Base-by-base conservation (phyloP, 2,329 filamentous ascomycete genomes). In the Fusarium phyllophilum region DNA sequence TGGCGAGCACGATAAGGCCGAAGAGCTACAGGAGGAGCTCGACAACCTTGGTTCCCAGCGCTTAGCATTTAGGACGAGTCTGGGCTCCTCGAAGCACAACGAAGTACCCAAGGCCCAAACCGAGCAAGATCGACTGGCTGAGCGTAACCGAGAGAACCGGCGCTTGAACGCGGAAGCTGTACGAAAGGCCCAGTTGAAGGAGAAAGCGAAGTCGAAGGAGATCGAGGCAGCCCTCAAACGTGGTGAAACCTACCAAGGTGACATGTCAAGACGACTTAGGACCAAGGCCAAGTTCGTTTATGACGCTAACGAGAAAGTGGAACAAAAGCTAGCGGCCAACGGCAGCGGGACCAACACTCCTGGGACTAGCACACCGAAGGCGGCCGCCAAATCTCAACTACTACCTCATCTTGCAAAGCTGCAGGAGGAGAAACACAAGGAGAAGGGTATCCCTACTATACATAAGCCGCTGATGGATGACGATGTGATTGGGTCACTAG, bases 401-500 rank as follows among this genome's bases (percentile, higher is more conserved):
- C 84, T 88, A 66, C 85, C 88, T 44, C 86, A 90, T 68, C 79
- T 90, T 59, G 85, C 85, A 61, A 90, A 86, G 82, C 82, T 88
- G 73, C 86, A 86, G 79, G 83, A 86, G 72, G 86, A 87, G 82
- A 85, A 85, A 77, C 85, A 85, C 70, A 83, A 83, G 66, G 87
- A 90, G 82, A 90, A 89, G 77, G 88, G 88, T 18, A 82, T 91
- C 68, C 88, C 90, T 7, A 91, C 91, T 18, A 93, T 94, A 55
- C 93, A 96, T 79, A 91, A 93, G 83, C 91, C 92, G 36, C 89
- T 95, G 65, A 92, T 93, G 86, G 95, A 97, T 71, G 96, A 98
- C 79, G 96, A 98, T 79, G 93, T 98, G 63, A 96, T 98, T 82
- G 95, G 93, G 3, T 89, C 91, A 33, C 86, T 98, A 85, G 96